These are phyloP conservation scores for Nitzschia sp. DNA, from an alignment of 108 stramenopile species.

Conservation along the genomic window DNA sequence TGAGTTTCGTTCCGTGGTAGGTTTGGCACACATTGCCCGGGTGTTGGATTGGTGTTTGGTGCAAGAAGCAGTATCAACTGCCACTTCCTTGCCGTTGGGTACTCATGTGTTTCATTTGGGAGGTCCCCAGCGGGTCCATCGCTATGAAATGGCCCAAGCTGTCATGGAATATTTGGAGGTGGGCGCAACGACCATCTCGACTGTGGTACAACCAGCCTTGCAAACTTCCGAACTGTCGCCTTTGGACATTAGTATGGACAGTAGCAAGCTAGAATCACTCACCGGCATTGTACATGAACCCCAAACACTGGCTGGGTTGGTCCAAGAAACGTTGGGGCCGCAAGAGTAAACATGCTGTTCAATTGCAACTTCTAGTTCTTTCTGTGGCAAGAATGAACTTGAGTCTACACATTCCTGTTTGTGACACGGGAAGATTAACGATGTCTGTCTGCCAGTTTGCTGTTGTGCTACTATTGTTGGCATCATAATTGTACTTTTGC, in stretches of 20 bases:
- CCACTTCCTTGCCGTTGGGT: background rate
- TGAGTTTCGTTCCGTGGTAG: constrained; percentile 61
- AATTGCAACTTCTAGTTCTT: too few relatives aligned
- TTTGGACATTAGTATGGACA: constrained; percentile 79
- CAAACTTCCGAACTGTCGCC: constrained; percentile 38
- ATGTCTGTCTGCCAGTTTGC: too few relatives aligned
- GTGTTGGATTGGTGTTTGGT: constrained; percentile 43
- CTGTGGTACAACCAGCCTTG: constrained; percentile 25
- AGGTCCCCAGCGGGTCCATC: constrained; percentile 58
- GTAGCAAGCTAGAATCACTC: constrained; percentile 1
- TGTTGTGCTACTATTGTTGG: too few relatives aligned
- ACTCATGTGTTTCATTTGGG: constrained; percentile 63
- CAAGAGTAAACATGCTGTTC: too few relatives aligned
- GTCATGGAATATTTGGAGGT: constrained; percentile 55
- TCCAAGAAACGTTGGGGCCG: background rate
- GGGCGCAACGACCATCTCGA: background rate
- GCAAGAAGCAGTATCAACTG: constrained; percentile 2
- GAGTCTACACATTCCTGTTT: too few relatives aligned
- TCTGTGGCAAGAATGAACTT: too few relatives aligned
- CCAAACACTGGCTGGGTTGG: constrained; percentile 3
- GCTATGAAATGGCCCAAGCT: constrained; percentile 62
- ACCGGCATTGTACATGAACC: constrained; percentile 17
- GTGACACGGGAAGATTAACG: too few relatives aligned
- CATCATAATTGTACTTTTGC: too few relatives aligned
- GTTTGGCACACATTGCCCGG: constrained; percentile 44